Percentiles rank a stretch among this genome's conserved stretches.
Conservation (phyloP, 2,329 filamentous ascomycete genomes). For the Apiospora arundinis region DNA sequence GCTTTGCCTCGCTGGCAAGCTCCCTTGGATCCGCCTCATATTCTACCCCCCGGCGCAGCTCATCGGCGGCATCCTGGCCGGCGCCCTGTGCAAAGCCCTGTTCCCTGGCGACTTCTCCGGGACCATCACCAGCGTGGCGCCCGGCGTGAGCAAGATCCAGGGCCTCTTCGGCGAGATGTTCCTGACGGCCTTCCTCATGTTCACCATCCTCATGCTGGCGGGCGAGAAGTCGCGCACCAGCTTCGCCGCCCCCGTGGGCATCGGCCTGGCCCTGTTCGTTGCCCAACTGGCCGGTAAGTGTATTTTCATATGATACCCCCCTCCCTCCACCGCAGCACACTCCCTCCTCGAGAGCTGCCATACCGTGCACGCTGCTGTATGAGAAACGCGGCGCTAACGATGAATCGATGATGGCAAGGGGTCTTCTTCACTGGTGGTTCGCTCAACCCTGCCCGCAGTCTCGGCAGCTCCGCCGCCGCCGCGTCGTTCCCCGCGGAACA, state of each 20-base stretch:
- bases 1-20: conserved; percentile 55
- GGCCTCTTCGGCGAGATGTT: conserved; percentile 69
- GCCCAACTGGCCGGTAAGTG: conserved; percentile 44
- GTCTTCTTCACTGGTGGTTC: conserved; percentile 50
- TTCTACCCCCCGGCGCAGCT: conserved; percentile 59
- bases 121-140: conserved; percentile 33
- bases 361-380: too few species aligned
- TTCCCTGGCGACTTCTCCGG: conserved; percentile 54
- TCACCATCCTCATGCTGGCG: conserved; percentile 69
- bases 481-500: conserved; percentile 45
- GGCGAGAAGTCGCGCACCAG: conserved; percentile 72
- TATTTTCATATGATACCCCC: neutral
- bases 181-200: conserved; percentile 63
- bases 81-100: conserved; percentile 59
- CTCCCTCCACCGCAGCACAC: too few species aligned
- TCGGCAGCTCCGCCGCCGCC: conserved; percentile 50
- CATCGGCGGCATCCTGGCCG: conserved; percentile 59
- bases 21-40: conserved; percentile 52
- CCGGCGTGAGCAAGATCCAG: conserved; percentile 46
- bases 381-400: neutral
- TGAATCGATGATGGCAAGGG: conserved; percentile 32
- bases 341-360: too few species aligned
- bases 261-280: conserved; percentile 70
- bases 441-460: conserved; percentile 51
- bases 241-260: conserved; percentile 69